phyloP scores from a whole-genome alignment of 345 rosid genomes.

The Salix udensis region DNA sequence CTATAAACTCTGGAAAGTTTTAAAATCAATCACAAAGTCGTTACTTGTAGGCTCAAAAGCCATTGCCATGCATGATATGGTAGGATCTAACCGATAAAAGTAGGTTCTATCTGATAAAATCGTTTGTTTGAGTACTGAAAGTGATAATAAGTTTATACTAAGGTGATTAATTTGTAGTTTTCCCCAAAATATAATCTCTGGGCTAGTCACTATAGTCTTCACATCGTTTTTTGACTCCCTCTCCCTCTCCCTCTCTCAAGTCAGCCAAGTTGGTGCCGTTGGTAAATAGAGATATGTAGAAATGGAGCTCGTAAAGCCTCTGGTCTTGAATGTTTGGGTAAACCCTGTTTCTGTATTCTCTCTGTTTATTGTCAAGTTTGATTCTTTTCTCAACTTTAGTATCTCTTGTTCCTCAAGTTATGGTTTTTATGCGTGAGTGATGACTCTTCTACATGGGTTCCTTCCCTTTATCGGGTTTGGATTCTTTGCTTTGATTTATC shows the following conservation, averaged over 20 bases:
- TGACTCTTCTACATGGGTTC: too few relatives aligned
- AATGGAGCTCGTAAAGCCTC: background rate
- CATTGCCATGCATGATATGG: background rate
- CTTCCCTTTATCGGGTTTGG: too few relatives aligned
- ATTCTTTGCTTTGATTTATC: too few relatives aligned
- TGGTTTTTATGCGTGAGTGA: too few relatives aligned
- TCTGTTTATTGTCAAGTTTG: background rate
- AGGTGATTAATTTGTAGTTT: background rate
- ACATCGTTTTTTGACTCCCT: background rate
- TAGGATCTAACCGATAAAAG: background rate
- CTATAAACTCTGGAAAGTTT: too few relatives aligned
- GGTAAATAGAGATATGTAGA: background rate
- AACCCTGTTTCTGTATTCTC: background rate
- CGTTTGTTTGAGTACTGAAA: background rate
- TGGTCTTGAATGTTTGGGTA: background rate
- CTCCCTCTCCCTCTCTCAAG: background rate
- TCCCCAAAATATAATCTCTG: background rate
- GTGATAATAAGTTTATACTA: background rate
- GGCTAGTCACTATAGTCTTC: background rate
- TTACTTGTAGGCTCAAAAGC: too few relatives aligned
- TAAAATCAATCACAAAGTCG: background rate
- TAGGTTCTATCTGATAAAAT: background rate
- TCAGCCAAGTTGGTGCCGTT: background rate
- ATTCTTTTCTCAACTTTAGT: background rate
- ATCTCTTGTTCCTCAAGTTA: background rate